A percentile compares a stretch with the other conserved stretches of the same genome.
Conservation (phyloP, 2,329 filamentous ascomycete genomes). For the Chaetothyriales sp. region DNA sequence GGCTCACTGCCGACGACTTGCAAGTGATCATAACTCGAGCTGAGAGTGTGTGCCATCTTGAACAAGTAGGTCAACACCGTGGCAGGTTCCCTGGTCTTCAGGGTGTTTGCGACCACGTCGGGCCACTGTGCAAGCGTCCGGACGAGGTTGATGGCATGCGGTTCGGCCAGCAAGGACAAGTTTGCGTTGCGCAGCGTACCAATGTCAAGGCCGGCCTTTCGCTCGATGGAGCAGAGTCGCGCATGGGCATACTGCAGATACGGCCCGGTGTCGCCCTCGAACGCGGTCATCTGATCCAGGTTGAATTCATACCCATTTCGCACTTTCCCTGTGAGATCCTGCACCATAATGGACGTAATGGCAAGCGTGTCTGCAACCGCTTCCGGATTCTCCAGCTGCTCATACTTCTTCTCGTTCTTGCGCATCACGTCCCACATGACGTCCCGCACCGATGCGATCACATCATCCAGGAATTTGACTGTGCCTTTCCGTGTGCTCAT, state of each 20-base stretch:
- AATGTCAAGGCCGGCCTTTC: slow-evolving; percentile 38
- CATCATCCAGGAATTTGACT: slow-evolving; percentile 61
- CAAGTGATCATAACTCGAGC: slow-evolving; percentile 48
- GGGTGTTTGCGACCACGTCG: slow-evolving; percentile 49
- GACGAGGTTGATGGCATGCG: slow-evolving; percentile 48
- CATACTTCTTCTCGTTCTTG: slow-evolving; percentile 80
- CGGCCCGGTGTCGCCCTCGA: slow-evolving; percentile 52
- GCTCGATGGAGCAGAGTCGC: slow-evolving; percentile 44
- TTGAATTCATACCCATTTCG: slow-evolving; percentile 54
- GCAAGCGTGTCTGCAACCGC: slow-evolving; percentile 75
- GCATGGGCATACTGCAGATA: slow-evolving; percentile 53
- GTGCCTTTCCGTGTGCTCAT: slow-evolving; percentile 56
- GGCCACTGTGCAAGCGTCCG: slow-evolving; percentile 51
- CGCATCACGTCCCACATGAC: slow-evolving; percentile 98
- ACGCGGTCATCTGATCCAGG: slow-evolving; percentile 51
- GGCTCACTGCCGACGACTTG: slow-evolving; percentile 48
- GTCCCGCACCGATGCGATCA: slow-evolving; percentile 66
- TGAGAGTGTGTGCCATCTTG: slow-evolving; percentile 50
- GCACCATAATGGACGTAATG: slow-evolving; percentile 92
- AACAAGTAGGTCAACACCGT: slow-evolving; percentile 55
- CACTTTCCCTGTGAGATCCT: slow-evolving; percentile 89
- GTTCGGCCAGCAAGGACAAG: slow-evolving; percentile 46
- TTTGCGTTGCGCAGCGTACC: slow-evolving; percentile 42
- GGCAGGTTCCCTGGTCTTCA: slow-evolving; percentile 53
- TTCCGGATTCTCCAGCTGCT: slow-evolving; percentile 71